Base-by-base conservation (phyloP, 1,139 yeast species). In the Candida albicans region DNA sequence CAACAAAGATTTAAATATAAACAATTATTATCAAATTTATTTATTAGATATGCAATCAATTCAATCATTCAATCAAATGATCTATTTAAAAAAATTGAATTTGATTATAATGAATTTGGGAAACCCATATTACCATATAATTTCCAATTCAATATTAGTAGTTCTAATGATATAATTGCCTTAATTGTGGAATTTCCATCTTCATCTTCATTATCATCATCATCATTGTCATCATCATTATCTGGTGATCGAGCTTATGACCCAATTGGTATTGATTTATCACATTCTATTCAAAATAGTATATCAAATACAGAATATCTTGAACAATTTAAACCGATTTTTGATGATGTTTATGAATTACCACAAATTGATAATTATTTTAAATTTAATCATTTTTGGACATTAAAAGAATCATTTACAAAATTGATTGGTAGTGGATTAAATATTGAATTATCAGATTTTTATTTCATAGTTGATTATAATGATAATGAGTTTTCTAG, bases 361-460 rank as follows among this genome's bases (percentile, higher is more conserved):
- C 45, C 58, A 2, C 59, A 58, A 33, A 10, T 46, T 2, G 38
- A 46, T 1, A 22, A 44, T 2, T 72, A 72, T 51, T 41, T 50
- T 11, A 36, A 56, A 2, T 81, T 75, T 56, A 78, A 82, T 28
- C 80, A 78, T 41, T 68, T 76, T 29, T 86, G 93, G 95, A 84
- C 93, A 0, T 58, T 85, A 43, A 86, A 86, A 55, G 95, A 86
- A 56, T 78, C 87, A 29, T 84, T 79, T 51, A 75, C 84, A 2
- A 86, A 85, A 53, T 72, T 71, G 24, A 51, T 75, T 5, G 93
- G 93, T 0, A 62, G 72, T 14, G 93, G 95, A 0, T 62, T 85
- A 25, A 77, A 82, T 49, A 64, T 74, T 13, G 81, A 82, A 35
- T 61, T 84, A 45, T 59, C 67, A 1, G 50, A 46, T 25, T 59